These are phyloP conservation scores for Magnaporthales sp. DNA, from an alignment of 2,329 filamentous ascomycete genomes.

Conservation along the genomic window DNA sequence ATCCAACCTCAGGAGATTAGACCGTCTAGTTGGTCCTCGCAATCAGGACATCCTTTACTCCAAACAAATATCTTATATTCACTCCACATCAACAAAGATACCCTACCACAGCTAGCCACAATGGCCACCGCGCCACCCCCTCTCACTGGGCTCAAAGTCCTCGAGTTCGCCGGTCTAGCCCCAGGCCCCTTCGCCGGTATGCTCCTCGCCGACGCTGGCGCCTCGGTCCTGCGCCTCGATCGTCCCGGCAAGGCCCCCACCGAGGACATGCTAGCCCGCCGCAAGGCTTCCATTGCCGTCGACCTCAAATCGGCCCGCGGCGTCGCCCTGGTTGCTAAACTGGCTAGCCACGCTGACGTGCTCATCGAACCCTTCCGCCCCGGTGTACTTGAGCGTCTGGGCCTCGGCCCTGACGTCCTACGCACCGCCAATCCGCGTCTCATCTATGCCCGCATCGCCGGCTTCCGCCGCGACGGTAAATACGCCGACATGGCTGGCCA, in stretches of 20 bases:
- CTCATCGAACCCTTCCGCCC: slow-evolving; percentile 92
- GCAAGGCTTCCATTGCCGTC: slow-evolving; percentile 72
- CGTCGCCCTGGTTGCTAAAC: slow-evolving; percentile 53
- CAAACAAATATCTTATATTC: neutral
- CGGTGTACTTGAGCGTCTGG: slow-evolving; percentile 78
- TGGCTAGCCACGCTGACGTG: slow-evolving; percentile 61
- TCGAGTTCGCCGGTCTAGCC: slow-evolving; percentile 53
- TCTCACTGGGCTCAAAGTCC: slow-evolving; percentile 44
- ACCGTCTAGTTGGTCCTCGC: neutral
- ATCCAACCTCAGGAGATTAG: too few relatives aligned
- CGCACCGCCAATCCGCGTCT: slow-evolving; percentile 58
- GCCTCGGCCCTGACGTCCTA: slow-evolving; percentile 64
- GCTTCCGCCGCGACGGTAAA: slow-evolving; percentile 78
- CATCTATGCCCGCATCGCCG: slow-evolving; percentile 79
- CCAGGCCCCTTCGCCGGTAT: slow-evolving; percentile 81
- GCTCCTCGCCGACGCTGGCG: slow-evolving; percentile 82
- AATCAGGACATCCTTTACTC: neutral
- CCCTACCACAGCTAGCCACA: neutral
- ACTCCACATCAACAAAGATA: neutral
- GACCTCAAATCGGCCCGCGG: slow-evolving; percentile 65
- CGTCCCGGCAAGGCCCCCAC: slow-evolving; percentile 40
- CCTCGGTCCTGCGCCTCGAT: slow-evolving; percentile 81
- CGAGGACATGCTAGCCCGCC: slow-evolving; percentile 66
- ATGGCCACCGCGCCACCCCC: slow-evolving; percentile 21
- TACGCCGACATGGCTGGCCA: slow-evolving; percentile 87